Conservation (phyloP, 306 rosid species). For the Sphenostylis stenocarpa region DNA sequence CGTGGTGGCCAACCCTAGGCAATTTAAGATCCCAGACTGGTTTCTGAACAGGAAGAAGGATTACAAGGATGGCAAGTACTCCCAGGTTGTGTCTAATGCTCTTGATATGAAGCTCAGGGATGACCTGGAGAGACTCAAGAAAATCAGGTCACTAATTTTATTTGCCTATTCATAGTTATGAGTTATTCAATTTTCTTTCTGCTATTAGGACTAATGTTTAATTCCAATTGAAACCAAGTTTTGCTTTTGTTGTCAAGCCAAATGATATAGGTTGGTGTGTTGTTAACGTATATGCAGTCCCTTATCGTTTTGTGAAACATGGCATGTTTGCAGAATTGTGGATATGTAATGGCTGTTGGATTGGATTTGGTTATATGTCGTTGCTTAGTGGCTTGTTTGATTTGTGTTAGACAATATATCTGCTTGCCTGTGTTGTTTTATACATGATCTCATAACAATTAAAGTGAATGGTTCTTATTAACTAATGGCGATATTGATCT, state of each 20-base stretch:
- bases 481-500: background rate
- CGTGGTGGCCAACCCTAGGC: conserved; percentile 51
- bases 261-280: background rate
- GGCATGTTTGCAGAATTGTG: background rate
- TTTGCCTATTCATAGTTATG: background rate
- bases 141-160: conserved; percentile 38
- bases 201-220: background rate
- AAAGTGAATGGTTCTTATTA: background rate
- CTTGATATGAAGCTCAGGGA: conserved; percentile 57
- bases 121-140: conserved; percentile 60
- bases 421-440: background rate
- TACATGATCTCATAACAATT: background rate
- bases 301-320: background rate
- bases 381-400: background rate
- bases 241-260: background rate
- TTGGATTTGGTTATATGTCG: background rate
- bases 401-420: background rate
- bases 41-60: conserved; percentile 59
- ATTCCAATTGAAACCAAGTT: background rate
- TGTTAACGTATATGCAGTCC: background rate
- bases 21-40: conserved; percentile 60
- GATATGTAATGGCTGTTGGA: background rate
- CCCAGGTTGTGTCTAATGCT: conserved; percentile 52
- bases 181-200: background rate
- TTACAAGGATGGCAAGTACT: conserved; percentile 56